Percentiles rank a stretch among this genome's conserved stretches.
These are phyloP conservation scores for Fusarium gaditjirri DNA, from an alignment of 2,329 filamentous ascomycete species.

Conservation along the genomic window DNA sequence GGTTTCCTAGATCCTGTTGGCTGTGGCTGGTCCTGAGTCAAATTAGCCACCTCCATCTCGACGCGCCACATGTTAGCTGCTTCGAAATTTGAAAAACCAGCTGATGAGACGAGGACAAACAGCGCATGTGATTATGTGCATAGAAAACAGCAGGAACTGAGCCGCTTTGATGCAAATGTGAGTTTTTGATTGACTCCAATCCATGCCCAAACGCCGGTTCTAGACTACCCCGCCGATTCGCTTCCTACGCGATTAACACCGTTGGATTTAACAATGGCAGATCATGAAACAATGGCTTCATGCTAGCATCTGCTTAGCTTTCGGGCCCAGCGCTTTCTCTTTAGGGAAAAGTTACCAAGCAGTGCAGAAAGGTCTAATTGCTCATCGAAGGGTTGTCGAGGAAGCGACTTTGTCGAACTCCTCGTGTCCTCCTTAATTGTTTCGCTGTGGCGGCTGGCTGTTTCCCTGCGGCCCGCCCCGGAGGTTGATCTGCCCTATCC, in stretches of 20 bases:
- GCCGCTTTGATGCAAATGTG: background rate
- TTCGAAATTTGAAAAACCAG: slow-evolving; percentile 31
- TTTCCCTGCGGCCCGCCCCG: slow-evolving; percentile 56
- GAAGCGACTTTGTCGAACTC: background rate
- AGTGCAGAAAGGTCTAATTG: background rate
- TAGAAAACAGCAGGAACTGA: background rate
- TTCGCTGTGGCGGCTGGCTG: slow-evolving; percentile 31
- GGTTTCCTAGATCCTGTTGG: slow-evolving; percentile 20
- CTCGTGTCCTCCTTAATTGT: slow-evolving; percentile 11
- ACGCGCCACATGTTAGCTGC: slow-evolving; percentile 23
- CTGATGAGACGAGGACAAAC: background rate
- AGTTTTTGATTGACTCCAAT: slow-evolving; percentile 9
- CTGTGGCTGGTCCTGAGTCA: slow-evolving; percentile 26
- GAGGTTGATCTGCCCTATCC: slow-evolving; percentile 85
- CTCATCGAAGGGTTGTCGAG: background rate
- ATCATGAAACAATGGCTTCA: slow-evolving; percentile 19
- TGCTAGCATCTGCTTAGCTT: slow-evolving; percentile 11
- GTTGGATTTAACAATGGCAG: background rate
- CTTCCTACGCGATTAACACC: slow-evolving; percentile 11
- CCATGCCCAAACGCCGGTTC: slow-evolving; percentile 26
- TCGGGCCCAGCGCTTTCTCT: background rate
- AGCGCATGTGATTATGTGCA: slow-evolving; percentile 8
- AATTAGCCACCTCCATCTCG: slow-evolving; percentile 25
- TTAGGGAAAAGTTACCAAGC: slow-evolving; percentile 4
- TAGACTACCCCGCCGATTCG: slow-evolving; percentile 4